Evolutionary conservation across 1,139 yeast genomes (phyloP).

Genomic region (Wickerhamiella pararugosa): DNA sequence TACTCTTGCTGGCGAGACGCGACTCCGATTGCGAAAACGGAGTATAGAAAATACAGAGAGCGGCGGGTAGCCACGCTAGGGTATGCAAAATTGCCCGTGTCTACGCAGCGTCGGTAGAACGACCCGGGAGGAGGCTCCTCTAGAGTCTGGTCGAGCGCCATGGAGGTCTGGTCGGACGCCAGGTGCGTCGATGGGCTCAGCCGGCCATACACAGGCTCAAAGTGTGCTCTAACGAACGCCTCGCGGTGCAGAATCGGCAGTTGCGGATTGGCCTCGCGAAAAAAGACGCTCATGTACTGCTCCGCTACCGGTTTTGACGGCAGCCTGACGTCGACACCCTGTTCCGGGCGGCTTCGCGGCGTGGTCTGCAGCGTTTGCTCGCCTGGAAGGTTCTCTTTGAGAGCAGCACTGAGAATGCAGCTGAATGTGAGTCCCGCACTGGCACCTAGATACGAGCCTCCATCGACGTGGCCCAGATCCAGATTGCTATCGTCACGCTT

Average conservation of each 20-base stretch:
- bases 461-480: slow-evolving; percentile 17
- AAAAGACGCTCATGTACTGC: slow-evolving; percentile 47
- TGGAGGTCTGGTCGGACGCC: slow-evolving; percentile 45
- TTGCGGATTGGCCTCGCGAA: slow-evolving; percentile 70
- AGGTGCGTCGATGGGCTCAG: slow-evolving; percentile 40
- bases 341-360: slow-evolving; percentile 2
- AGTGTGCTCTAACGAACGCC: slow-evolving; percentile 47
- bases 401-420: slow-evolving; percentile 58
- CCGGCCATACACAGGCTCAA: slow-evolving; percentile 65
- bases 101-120: slow-evolving; percentile 12
- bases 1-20: slow-evolving; percentile 60
- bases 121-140: slow-evolving; percentile 14
- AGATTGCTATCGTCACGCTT: slow-evolving; percentile 26
- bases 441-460: slow-evolving; percentile 30
- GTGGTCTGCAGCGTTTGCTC: slow-evolving; percentile 7
- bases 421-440: slow-evolving; percentile 60
- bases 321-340: slow-evolving; percentile 19
- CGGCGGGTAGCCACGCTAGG: slow-evolving; percentile 6
- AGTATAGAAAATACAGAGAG: slow-evolving; percentile 12
- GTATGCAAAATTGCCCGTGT: slow-evolving; percentile 8
- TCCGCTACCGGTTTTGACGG: slow-evolving; percentile 66
- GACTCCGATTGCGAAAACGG: slow-evolving; percentile 63
- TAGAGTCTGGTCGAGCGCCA: slow-evolving; percentile 21
- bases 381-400: slow-evolving; percentile 26
- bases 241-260: slow-evolving; percentile 73